These are phyloP conservation scores for Pleurotus djamor DNA, from an alignment of 768 basidiomycete genomes.

Conservation along the genomic window DNA sequence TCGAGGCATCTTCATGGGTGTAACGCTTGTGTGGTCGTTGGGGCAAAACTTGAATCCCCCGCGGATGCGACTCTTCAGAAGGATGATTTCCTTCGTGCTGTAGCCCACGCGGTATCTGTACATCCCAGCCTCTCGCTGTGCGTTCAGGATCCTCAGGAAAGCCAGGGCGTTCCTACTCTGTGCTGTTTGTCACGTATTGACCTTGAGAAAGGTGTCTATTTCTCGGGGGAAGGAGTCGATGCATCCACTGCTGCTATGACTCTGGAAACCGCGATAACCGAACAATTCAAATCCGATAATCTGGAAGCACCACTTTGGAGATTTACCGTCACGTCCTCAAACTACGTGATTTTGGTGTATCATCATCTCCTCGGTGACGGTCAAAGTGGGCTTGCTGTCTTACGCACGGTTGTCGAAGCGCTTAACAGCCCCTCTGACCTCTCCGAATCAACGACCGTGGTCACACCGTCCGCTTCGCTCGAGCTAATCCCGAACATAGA, in stretches of 20 bases:
- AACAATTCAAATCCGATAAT: not conserved
- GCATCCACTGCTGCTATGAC: not conserved
- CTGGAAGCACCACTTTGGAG: not conserved
- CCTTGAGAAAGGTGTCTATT: not conserved
- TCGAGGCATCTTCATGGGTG: not conserved
- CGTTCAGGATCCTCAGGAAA: not conserved
- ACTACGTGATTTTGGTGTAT: slow-evolving; percentile 1
- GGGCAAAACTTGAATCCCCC: not conserved
- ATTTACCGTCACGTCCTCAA: not conserved
- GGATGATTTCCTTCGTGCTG: not conserved
- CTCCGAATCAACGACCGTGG: not conserved
- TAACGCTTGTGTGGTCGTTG: not conserved
- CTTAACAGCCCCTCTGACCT: not conserved
- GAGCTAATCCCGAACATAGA: not conserved
- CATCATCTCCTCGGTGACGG: slow-evolving; percentile 4
- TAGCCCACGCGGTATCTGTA: not conserved
- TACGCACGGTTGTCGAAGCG: not conserved
- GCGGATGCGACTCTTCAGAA: not conserved
- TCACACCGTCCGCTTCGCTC: not conserved
- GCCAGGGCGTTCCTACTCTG: not conserved
- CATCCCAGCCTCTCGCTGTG: not conserved
- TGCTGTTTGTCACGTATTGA: not conserved
- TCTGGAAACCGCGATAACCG: not conserved
- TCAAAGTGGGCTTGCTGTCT: slow-evolving; percentile 1
- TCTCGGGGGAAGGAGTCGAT: not conserved